phyloP scores from a whole-genome alignment of 2,329 filamentous ascomycete genomes.

The Colletotrichum sp. region DNA sequence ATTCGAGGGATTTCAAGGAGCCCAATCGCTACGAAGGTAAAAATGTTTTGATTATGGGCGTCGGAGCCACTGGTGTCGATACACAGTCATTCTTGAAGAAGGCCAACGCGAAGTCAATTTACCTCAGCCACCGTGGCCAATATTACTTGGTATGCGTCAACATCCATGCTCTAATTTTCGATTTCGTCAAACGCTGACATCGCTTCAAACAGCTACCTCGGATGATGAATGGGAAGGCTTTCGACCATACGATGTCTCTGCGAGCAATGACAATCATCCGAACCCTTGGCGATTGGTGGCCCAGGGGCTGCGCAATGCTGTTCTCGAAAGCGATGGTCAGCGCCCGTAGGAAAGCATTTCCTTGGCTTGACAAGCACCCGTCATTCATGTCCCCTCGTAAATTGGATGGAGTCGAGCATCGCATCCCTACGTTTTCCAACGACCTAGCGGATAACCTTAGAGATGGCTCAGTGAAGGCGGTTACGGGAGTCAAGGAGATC shows the following conservation, averaged over 20 bases:
- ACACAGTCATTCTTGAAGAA: constrained; percentile 33
- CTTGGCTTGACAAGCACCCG: constrained; percentile 10
- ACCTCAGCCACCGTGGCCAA: constrained; percentile 10
- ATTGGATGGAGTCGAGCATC: constrained; percentile 22
- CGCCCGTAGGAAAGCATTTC: constrained; percentile 2
- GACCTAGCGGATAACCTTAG: constrained; percentile 31
- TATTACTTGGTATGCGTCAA: constrained; percentile 1
- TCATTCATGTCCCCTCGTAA: not conserved
- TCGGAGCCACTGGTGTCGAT: constrained; percentile 78
- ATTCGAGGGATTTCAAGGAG: constrained; percentile 22
- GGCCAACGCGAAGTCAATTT: constrained; percentile 16
- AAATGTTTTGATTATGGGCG: constrained; percentile 78
- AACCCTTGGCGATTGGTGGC: not conserved
- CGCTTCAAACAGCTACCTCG: not conserved
- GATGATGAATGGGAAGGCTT: not conserved
- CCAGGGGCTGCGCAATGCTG: not conserved
- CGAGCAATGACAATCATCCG: not conserved
- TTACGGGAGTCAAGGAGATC: constrained; percentile 31
- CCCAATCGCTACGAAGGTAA: constrained; percentile 12
- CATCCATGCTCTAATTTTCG: not conserved
- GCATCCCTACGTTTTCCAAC: constrained; percentile 31
- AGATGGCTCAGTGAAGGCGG: constrained; percentile 29
- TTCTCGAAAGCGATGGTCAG: not conserved
- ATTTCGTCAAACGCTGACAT: not conserved
- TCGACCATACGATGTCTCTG: constrained; percentile 11